Evolutionary conservation across 176 grass and related monocot species (phyloP).

Genomic region (Aegilops tauschii): DNA sequence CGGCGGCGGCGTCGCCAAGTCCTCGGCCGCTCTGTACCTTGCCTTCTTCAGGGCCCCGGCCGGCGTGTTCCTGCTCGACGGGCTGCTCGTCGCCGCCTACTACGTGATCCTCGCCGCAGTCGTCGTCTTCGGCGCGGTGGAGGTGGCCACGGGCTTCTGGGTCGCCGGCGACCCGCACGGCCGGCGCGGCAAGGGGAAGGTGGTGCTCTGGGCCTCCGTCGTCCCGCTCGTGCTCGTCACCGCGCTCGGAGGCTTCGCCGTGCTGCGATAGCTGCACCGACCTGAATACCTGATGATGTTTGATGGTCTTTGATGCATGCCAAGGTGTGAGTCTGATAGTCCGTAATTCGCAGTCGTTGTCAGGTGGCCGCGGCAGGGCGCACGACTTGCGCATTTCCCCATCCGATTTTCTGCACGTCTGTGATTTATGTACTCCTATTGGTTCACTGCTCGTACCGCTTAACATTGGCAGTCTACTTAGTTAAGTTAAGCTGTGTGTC

Average conservation of each 20-base stretch:
- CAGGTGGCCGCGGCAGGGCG: background rate
- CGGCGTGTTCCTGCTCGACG: slow-evolving; percentile 25
- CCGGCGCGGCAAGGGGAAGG: background rate
- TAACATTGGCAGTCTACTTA: background rate
- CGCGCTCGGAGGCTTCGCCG: slow-evolving; percentile 7
- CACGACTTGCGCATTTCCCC: too few species aligned
- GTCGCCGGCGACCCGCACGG: background rate
- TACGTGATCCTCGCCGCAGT: background rate
- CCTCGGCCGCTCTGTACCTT: background rate
- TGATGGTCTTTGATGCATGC: background rate
- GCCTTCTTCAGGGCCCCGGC: background rate
- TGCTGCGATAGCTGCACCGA: background rate
- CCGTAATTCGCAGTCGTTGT: background rate
- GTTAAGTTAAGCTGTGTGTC: background rate
- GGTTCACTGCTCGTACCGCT: too few species aligned
- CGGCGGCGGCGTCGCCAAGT: background rate
- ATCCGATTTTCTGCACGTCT: too few species aligned
- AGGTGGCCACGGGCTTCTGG: slow-evolving; percentile 15
- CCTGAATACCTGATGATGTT: too few species aligned
- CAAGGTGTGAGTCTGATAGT: background rate
- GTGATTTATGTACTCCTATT: too few species aligned
- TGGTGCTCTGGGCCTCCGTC: background rate
- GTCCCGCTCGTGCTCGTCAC: slow-evolving; percentile 14
- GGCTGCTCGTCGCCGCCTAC: background rate
- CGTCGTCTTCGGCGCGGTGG: background rate